Evolutionary conservation across 2,329 filamentous ascomycete genomes (phyloP).

Genomic region (Truncatella angustata): DNA sequence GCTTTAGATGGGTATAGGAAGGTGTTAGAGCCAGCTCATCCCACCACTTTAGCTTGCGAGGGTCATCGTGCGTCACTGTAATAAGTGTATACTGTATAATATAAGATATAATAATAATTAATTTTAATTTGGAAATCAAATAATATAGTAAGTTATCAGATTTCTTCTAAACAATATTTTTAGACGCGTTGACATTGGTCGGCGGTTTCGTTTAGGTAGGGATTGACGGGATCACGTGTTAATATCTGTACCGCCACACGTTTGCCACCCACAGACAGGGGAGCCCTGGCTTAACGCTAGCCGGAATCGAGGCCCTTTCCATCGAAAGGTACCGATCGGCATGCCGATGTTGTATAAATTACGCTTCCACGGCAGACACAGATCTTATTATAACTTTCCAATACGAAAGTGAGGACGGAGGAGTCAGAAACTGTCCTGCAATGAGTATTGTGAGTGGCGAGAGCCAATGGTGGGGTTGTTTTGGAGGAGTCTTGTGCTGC

Average conservation of each 20-base stretch:
- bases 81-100: no score
- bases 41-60: background rate
- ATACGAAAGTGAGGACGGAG: background rate
- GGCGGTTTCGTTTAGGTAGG: background rate
- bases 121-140: background rate
- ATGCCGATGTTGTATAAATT: background rate
- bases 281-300: background rate
- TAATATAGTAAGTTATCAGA: background rate
- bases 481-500: background rate
- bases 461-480: background rate
- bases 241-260: background rate
- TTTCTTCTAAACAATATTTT: background rate
- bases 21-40: background rate
- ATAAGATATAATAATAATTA: background rate
- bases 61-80: background rate
- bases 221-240: background rate
- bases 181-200: background rate
- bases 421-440: background rate
- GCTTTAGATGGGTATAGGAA: background rate
- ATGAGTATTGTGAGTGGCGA: background rate
- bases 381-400: background rate
- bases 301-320: background rate
- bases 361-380: background rate
- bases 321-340: constrained; percentile 1
- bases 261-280: background rate